These are phyloP conservation scores for Euphrasia arctica DNA, from an alignment of 305 asterid species.

Conservation along the genomic window DNA sequence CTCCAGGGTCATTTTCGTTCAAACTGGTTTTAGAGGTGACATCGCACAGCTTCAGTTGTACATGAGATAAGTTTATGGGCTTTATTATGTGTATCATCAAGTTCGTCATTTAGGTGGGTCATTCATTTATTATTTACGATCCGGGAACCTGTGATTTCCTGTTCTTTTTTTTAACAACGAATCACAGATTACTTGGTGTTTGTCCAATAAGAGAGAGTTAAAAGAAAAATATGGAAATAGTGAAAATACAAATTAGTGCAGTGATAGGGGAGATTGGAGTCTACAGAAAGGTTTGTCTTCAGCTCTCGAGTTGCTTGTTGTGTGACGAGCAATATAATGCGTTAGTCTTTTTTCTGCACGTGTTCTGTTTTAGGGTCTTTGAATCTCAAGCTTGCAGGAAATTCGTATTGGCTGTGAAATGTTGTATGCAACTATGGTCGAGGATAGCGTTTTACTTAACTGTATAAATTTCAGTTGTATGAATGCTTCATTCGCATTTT, in stretches of 20 bases:
- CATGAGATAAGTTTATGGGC: conserved; percentile 29
- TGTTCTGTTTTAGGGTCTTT: not conserved
- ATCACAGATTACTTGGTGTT: conserved; percentile 50
- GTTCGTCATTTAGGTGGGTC: conserved; percentile 32
- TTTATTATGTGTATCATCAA: conserved; percentile 25
- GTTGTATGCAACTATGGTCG: not conserved
- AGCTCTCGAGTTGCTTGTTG: conserved; percentile 21
- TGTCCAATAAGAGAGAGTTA: conserved; percentile 34
- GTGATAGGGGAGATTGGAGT: conserved; percentile 30
- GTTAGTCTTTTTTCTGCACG: not conserved
- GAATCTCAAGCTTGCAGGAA: not conserved
- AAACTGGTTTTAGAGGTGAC: conserved; percentile 25
- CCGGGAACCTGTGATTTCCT: conserved; percentile 60
- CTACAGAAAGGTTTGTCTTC: conserved; percentile 12
- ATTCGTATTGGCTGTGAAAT: not conserved
- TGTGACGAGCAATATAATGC: conserved; percentile 8
- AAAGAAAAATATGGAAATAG: conserved; percentile 25
- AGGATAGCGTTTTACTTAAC: not conserved
- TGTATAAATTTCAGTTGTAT: not conserved
- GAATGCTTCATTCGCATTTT: conserved; percentile 47
- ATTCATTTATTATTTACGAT: conserved; percentile 49
- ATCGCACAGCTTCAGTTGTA: conserved; percentile 23
- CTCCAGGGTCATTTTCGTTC: conserved; percentile 36
- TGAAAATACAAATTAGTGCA: conserved; percentile 24
- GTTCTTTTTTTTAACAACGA: conserved; percentile 25